phyloP scores from a whole-genome alignment of 164 flowering plant genomes.

The Annona cherimola region DNA sequence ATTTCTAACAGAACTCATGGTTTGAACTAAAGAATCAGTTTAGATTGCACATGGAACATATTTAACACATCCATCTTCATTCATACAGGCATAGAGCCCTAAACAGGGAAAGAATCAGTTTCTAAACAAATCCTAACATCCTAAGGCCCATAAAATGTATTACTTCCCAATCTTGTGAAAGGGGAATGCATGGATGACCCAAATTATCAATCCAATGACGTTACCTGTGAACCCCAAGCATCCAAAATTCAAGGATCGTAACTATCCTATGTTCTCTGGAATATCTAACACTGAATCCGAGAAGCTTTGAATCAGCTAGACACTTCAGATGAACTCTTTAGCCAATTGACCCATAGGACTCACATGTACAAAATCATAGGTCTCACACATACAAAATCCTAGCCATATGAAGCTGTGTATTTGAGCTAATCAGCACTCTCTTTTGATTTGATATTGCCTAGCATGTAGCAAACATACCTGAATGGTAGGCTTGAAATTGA shows the following conservation, averaged over 20 bases:
- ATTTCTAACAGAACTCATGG: no score
- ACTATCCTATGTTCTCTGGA: not conserved
- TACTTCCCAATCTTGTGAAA: no score
- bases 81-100: no score
- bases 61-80: no score
- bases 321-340: not conserved
- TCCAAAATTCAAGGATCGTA: not conserved
- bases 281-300: not conserved
- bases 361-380: not conserved
- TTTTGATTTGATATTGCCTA: not conserved
- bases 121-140: no score
- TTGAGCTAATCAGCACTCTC: not conserved
- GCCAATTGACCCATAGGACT: not conserved
- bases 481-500: constrained; percentile 73
- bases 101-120: no score
- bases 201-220: not conserved
- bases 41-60: no score
- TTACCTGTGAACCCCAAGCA: not conserved
- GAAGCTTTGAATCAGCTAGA: not conserved
- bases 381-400: not conserved
- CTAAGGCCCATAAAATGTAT: no score
- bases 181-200: not conserved
- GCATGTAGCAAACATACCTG: constrained; percentile 43
- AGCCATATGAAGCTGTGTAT: not conserved
- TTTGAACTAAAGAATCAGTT: no score